Conservation (phyloP, 2,329 filamentous ascomycete species). For the Fusarium nanum region DNA sequence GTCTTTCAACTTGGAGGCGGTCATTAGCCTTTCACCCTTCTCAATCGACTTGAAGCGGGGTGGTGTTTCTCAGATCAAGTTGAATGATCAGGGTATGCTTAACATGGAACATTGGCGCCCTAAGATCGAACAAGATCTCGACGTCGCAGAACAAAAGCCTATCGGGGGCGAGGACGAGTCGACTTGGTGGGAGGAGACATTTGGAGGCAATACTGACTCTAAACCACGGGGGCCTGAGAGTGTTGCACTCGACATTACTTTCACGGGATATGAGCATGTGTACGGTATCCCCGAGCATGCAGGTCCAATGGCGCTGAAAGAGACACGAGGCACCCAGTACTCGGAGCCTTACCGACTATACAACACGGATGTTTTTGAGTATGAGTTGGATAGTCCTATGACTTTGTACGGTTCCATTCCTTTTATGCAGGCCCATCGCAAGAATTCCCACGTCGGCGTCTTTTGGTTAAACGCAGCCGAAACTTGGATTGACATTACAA, state of each 20-base stretch:
- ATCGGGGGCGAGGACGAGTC: constrained; percentile 74
- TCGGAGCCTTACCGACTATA: constrained; percentile 93
- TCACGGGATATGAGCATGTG: constrained; percentile 90
- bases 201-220: constrained; percentile 93
- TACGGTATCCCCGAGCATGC: constrained; percentile 95
- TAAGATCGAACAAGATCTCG: constrained; percentile 72
- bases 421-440: constrained; percentile 96
- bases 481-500: constrained; percentile 96
- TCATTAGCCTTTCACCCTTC: constrained; percentile 87
- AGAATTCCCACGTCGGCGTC: constrained; percentile 91
- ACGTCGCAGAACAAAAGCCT: constrained; percentile 54
- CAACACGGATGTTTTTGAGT: constrained; percentile 98
- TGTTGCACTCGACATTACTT: constrained; percentile 89
- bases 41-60: constrained; percentile 87
- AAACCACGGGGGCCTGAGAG: constrained; percentile 97
- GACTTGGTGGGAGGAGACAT: constrained; percentile 98
- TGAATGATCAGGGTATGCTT: constrained; percentile 90
- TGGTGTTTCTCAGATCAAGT: constrained; percentile 81
- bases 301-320: constrained; percentile 85
- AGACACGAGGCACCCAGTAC: constrained; percentile 88
- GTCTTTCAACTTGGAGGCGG: constrained; percentile 78
- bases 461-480: constrained; percentile 98
- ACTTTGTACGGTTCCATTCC: constrained; percentile 97
- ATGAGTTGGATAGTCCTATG: constrained; percentile 97
- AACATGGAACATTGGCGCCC: constrained; percentile 96